Evolutionary conservation across 2,329 filamentous ascomycete species (phyloP).

Genomic region (Sporothrix brasiliensis): DNA sequence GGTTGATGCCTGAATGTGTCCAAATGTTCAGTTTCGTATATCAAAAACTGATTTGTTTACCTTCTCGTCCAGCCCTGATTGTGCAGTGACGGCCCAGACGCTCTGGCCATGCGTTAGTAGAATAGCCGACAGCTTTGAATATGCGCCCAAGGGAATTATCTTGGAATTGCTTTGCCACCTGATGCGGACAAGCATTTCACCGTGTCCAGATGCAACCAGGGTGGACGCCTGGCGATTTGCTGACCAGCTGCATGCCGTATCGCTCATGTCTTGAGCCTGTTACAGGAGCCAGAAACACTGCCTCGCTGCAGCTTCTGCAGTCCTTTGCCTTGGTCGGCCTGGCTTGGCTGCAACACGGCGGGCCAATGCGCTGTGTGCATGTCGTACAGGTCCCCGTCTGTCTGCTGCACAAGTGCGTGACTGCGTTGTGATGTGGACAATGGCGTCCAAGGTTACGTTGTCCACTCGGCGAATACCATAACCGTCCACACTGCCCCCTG

Average conservation of each 20-base stretch:
- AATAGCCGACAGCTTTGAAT: background rate
- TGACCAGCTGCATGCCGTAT: constrained; percentile 3
- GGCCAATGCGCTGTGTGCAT: constrained; percentile 19
- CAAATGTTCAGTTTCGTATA: background rate
- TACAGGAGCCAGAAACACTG: constrained; percentile 14
- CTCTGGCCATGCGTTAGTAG: too few relatives aligned
- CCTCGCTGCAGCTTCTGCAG: constrained; percentile 16
- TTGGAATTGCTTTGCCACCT: constrained; percentile 13
- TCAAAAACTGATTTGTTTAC: background rate
- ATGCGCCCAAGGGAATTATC: background rate
- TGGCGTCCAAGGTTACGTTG: background rate
- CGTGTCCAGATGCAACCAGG: background rate
- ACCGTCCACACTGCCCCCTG: background rate
- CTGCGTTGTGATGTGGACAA: background rate
- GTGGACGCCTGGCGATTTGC: background rate
- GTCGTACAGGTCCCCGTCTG: background rate
- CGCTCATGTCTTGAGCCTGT: background rate
- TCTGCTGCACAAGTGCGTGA: background rate
- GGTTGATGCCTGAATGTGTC: constrained; percentile 21
- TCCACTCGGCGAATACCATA: constrained; percentile 9
- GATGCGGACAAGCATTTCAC: constrained; percentile 2
- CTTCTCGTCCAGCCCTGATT: background rate
- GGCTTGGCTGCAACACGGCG: constrained; percentile 13
- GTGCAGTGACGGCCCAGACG: background rate
- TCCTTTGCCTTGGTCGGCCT: constrained; percentile 15